Evolutionary conservation across 352 stramenopile genomes (phyloP).

Genomic region (Globisporangium lucens): DNA sequence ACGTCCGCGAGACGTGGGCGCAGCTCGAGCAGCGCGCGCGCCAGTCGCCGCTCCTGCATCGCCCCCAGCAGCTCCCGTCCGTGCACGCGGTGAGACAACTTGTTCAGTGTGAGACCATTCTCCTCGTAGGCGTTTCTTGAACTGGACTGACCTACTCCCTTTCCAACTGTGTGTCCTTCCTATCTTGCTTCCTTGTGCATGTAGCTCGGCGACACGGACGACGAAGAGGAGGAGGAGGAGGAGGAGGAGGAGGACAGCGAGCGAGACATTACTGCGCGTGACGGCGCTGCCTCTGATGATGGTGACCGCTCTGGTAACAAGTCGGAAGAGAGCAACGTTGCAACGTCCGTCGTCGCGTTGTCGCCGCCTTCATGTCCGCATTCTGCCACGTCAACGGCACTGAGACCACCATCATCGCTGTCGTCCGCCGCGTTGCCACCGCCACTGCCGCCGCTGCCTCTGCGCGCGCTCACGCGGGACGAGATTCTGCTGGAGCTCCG

Average conservation of each 20-base stretch:
- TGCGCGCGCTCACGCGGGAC: slow-evolving; percentile 44
- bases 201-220: slow-evolving; percentile 18
- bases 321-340: neutral
- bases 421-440: neutral
- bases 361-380: neutral
- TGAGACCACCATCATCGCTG: neutral
- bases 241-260: neutral
- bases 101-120: slow-evolving; percentile 17
- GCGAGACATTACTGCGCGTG: neutral
- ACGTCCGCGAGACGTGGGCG: slow-evolving; percentile 58
- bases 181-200: neutral
- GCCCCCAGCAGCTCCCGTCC: slow-evolving; percentile 50
- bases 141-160: neutral
- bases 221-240: slow-evolving; percentile 1
- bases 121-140: slow-evolving; percentile 8
- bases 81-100: slow-evolving; percentile 21
- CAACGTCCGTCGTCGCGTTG: slow-evolving; percentile 1
- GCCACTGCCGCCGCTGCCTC: slow-evolving; percentile 11
- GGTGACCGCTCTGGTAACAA: neutral
- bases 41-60: slow-evolving; percentile 39
- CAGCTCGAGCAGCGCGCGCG: slow-evolving; percentile 57
- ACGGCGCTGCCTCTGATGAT: neutral
- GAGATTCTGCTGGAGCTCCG: slow-evolving; percentile 54
- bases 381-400: neutral
- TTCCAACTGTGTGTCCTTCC: neutral